Base-by-base conservation (phyloP, 2,329 filamentous ascomycete species). In the Aspergillus felis region DNA sequence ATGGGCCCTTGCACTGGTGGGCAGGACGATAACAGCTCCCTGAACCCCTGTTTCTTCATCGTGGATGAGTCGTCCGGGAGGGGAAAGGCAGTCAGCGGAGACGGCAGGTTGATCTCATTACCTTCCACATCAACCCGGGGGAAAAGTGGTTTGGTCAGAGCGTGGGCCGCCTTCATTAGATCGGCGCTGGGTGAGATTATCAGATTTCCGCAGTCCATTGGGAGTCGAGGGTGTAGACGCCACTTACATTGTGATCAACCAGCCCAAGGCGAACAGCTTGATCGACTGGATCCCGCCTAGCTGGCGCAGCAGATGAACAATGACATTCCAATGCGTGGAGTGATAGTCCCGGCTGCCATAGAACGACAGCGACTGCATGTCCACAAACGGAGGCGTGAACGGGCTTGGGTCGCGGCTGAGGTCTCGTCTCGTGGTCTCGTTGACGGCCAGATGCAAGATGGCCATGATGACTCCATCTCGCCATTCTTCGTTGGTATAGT, bases 281-380 rank as follows among this genome's bases (percentile, higher is more conserved):
- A 60, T 24, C 8, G 24, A 47, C 10, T 48, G 14, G 20, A 60
- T 53, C 2, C 57, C 57, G 1, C 55, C 55, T n/a, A 57, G 51
- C 9, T 52, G 51, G 4, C 20, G 29, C 7, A 60, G n/a, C 3
- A 55, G 44, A 28, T 54, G 28, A 7, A 55, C 50, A 24, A 60
- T 46, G n/a, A 57, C 25, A 9, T 29, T 49, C 58, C 58, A 57
- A 28, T 60, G 58, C 6, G 32, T 35, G 3, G 41, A 14, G 50
- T 60, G 50, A 35, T 60, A 60, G 3, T 57, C 55, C 6, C 55
- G 50, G 3, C 55, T 53, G 17, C 58, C 55, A 38, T 57, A 57
- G 41, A 60, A 57, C 22, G 44, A 46, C 4, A 57, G n/a, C 1
- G 27, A 46, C 8, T 57, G 55, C 17, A 60, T 44, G 9, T 24